phyloP scores from a whole-genome alignment of 805 yeast genomes.

The Metschnikowia drakensbergensis region DNA sequence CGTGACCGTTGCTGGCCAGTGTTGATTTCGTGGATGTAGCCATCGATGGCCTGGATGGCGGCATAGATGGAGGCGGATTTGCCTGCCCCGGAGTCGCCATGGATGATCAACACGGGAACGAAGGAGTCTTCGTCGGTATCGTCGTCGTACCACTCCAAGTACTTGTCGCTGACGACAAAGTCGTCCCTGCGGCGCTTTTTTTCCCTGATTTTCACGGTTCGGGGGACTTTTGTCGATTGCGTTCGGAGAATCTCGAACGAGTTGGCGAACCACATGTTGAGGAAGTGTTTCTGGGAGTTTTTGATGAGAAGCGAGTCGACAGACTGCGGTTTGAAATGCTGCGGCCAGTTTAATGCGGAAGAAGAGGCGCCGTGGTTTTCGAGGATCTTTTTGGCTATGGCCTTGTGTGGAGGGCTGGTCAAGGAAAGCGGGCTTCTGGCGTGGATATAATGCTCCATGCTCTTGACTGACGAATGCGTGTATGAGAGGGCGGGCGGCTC shows the following conservation, averaged over 20 bases:
- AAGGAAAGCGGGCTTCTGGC: neutral
- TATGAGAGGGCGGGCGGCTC: too few relatives aligned
- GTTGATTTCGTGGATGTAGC: slow-evolving; percentile 79
- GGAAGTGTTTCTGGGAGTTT: slow-evolving; percentile 16
- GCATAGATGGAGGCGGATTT: slow-evolving; percentile 74
- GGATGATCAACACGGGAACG: slow-evolving; percentile 60
- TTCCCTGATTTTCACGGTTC: slow-evolving; percentile 27
- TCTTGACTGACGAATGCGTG: too few relatives aligned
- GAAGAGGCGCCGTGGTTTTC: neutral
- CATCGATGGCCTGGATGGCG: slow-evolving; percentile 55
- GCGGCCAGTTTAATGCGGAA: slow-evolving; percentile 25
- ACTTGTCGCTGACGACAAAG: slow-evolving; percentile 38
- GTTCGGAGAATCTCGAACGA: slow-evolving; percentile 33
- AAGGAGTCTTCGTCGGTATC: slow-evolving; percentile 38
- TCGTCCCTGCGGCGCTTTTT: slow-evolving; percentile 18
- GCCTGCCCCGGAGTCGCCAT: slow-evolving; percentile 74
- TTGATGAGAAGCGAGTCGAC: slow-evolving; percentile 35
- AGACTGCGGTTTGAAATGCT: slow-evolving; percentile 36
- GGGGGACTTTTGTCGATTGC: slow-evolving; percentile 30
- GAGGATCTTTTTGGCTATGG: neutral
- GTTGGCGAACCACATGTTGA: slow-evolving; percentile 39
- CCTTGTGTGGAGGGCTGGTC: neutral
- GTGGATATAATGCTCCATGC: neutral
- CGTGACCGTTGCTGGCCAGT: slow-evolving; percentile 69
- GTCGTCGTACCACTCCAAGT: slow-evolving; percentile 18